Base-by-base conservation (phyloP, 2,329 filamentous ascomycete species). In the Hypomyces rosellus region DNA sequence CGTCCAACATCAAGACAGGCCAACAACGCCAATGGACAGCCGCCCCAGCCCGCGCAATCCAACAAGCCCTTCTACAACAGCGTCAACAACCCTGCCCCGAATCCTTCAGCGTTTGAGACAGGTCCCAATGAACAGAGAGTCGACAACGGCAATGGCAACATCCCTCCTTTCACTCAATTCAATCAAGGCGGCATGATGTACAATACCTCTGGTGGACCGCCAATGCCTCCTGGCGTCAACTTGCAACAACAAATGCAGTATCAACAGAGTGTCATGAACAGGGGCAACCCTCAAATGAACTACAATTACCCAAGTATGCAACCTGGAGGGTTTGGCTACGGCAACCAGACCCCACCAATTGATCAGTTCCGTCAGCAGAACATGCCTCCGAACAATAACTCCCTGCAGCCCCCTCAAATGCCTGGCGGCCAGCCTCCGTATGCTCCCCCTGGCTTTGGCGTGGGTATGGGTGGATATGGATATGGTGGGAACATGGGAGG, bases 301-400 rank as follows among this genome's bases (percentile, higher is more conserved):
- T 80, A 76, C 62, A 82, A 73, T 64, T 84, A 76, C 60, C 74
- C 77, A 4, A 63, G 69, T 7, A 76, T 84, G 73, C 79, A 77
- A 61, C 69, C 74, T 36, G 20, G 20, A n/a, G 76, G 76, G 0
- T 82, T 76, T 58, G 72, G 69, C n/a, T 83, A 76, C 59, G 73
- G 69, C 56, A 71, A 66, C 50, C 61, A 73, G 34, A 73, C 70
- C 55, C 69, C 77, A 7, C 65, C 74, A 1, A 65, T 78, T 45
- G 80, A 84, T 34, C 78, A 80, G 58, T 83, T 77, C 61, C 76
- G 78, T 51, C 73, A 73, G 56, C 74, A 75, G 46, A 72, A 68
- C 53, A 65, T 78, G 59, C 63, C 25, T 2, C 25, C 71, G 30
- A 80, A 77, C 54, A 74, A 74, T 47, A 78, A 72, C 59, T 74